phyloP scores from a whole-genome alignment of 768 basidiomycete species.

The Lactarius tabidus region DNA sequence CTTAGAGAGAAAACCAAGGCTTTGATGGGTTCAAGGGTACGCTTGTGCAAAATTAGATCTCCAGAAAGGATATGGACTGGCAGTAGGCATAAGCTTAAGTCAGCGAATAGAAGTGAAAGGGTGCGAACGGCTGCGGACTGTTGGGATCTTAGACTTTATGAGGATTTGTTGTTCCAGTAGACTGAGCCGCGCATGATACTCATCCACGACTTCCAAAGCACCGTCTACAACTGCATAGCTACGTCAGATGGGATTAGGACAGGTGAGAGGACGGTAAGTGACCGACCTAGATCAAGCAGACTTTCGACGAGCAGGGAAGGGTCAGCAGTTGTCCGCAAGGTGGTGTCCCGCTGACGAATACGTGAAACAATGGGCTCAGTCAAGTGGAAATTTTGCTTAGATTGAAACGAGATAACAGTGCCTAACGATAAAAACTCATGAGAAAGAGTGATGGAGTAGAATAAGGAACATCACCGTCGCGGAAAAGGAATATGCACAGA shows the following conservation, averaged over 20 bases:
- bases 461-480: conserved; percentile 46
- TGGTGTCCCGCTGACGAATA: conserved; percentile 53
- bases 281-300: conserved; percentile 52
- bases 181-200: conserved; percentile 59
- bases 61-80: conserved; percentile 73
- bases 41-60: conserved; percentile 68
- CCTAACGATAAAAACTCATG: conserved; percentile 36
- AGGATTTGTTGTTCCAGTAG: conserved; percentile 59
- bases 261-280: background rate
- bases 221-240: conserved; percentile 57
- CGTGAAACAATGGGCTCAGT: conserved; percentile 57
- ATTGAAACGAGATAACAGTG: conserved; percentile 59
- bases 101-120: background rate
- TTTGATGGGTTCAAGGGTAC: conserved; percentile 68
- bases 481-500: conserved; percentile 63
- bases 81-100: background rate
- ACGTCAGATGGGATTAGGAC: background rate
- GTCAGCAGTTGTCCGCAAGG: conserved; percentile 59
- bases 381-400: conserved; percentile 43
- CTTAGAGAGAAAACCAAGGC: conserved; percentile 64
- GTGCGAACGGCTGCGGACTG: conserved; percentile 52
- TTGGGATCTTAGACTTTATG: conserved; percentile 55
- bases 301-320: conserved; percentile 65
- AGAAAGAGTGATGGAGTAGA: background rate
- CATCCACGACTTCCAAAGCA: conserved; percentile 62